These are phyloP conservation scores for Penicillium fuscoglaucum DNA, from an alignment of 2,329 filamentous ascomycete genomes.

Conservation along the genomic window DNA sequence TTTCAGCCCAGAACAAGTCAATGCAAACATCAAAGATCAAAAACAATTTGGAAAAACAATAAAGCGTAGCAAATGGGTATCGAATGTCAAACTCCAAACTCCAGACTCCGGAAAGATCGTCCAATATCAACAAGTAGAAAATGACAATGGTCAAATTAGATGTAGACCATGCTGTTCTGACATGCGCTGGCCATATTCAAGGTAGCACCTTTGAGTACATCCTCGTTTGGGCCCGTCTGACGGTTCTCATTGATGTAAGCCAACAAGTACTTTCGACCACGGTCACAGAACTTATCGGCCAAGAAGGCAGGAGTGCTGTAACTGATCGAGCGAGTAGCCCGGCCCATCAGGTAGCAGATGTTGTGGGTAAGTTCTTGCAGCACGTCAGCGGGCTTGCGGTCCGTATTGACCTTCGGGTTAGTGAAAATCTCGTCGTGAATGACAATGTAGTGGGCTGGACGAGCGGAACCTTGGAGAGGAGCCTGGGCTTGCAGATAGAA, in stretches of 20 bases:
- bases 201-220: not conserved
- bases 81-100: not conserved
- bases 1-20: not conserved
- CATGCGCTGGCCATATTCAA: not conserved
- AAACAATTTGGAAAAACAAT: not conserved
- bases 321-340: slow-evolving; percentile 26
- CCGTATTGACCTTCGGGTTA: not conserved
- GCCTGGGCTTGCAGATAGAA: slow-evolving; percentile 80
- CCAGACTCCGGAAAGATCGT: not conserved
- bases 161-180: slow-evolving; percentile 8
- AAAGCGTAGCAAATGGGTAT: not conserved
- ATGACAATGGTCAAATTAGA: not conserved
- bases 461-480: slow-evolving; percentile 76
- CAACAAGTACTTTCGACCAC: slow-evolving; percentile 21
- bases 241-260: slow-evolving; percentile 8
- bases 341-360: slow-evolving; percentile 31
- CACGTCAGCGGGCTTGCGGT: slow-evolving; percentile 11
- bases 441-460: slow-evolving; percentile 78
- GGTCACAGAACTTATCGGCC: slow-evolving; percentile 26
- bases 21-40: not conserved
- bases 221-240: fast-evolving
- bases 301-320: slow-evolving; percentile 29
- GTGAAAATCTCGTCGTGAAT: slow-evolving; percentile 66
- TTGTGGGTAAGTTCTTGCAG: slow-evolving; percentile 23
- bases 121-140: not conserved